Percentiles rank a stretch among this genome's conserved stretches.
These are phyloP conservation scores for Spinacia oleracea DNA, from an alignment of 179 eudicot species.

Conservation along the genomic window DNA sequence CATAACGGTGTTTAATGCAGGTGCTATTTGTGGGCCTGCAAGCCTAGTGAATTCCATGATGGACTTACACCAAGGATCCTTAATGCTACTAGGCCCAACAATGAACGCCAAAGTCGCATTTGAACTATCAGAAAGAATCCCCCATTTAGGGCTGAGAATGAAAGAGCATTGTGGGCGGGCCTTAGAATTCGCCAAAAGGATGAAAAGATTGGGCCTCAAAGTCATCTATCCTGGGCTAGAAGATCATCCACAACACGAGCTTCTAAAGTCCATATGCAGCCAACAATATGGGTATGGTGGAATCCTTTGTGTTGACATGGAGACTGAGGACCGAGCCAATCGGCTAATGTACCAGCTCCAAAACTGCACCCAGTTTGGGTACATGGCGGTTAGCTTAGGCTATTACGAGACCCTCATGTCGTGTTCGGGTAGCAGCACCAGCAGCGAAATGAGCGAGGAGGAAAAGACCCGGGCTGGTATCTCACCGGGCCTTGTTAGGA, in stretches of 20 bases:
- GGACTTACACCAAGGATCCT: constrained; percentile 86
- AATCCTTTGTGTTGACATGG: constrained; percentile 85
- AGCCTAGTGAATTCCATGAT: constrained; percentile 85
- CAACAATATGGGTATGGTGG: constrained; percentile 83
- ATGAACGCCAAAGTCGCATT: constrained; percentile 97
- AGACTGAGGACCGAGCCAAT: constrained; percentile 73
- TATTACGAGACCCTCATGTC: constrained; percentile 98
- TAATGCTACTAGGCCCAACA: constrained; percentile 92
- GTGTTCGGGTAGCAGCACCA: constrained; percentile 88
- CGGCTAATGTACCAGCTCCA: constrained; percentile 72
- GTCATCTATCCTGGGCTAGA: constrained; percentile 91
- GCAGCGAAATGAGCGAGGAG: constrained; percentile 78
- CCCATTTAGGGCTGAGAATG: constrained; percentile 81
- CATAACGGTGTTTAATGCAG: constrained; percentile 33
- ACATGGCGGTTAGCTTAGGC: constrained; percentile 95
- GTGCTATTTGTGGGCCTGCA: constrained; percentile 90
- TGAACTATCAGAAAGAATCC: constrained; percentile 78
- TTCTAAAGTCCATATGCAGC: constrained; percentile 62
- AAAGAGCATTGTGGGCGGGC: constrained; percentile 86
- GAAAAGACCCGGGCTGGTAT: constrained; percentile 82
- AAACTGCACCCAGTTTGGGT: constrained; percentile 78
- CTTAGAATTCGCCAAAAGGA: constrained; percentile 63
- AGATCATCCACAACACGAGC: constrained; percentile 74
- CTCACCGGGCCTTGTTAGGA: constrained; percentile 85
- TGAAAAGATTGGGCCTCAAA: constrained; percentile 75